Evolutionary conservation across 352 stramenopile genomes (phyloP).

Genomic region (Elongisporangium undulatum): DNA sequence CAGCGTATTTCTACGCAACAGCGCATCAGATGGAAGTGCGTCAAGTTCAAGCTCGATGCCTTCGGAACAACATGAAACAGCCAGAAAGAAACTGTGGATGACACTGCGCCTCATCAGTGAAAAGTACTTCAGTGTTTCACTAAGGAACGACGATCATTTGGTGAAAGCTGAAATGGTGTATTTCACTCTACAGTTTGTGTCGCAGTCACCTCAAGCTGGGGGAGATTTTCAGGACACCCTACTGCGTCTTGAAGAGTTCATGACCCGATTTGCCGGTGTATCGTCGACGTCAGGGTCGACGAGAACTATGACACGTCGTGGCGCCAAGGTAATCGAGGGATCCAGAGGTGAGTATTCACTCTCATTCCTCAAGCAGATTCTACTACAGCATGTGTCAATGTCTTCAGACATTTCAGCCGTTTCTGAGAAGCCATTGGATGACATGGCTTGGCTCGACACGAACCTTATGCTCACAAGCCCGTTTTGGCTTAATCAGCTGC

Average conservation of each 20-base stretch:
- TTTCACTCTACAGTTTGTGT: slow-evolving; percentile 29
- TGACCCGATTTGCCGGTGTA: slow-evolving; percentile 5
- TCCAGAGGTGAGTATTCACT: background rate
- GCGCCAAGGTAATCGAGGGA: background rate
- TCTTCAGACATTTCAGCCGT: slow-evolving; percentile 9
- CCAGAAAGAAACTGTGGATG: slow-evolving; percentile 24
- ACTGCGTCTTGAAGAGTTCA: slow-evolving; percentile 11
- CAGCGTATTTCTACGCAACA: slow-evolving; percentile 38
- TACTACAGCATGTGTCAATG: slow-evolving; percentile 14
- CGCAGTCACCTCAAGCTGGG: slow-evolving; percentile 10
- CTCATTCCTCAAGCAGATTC: slow-evolving; percentile 6
- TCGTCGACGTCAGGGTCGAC: background rate
- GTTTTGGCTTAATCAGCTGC: slow-evolving; percentile 22
- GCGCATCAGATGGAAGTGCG: background rate
- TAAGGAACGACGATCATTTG: slow-evolving; percentile 20
- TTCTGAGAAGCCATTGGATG: background rate
- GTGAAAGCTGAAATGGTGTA: slow-evolving; percentile 34
- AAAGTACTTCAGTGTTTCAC: slow-evolving; percentile 65
- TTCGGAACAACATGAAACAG: slow-evolving; percentile 5
- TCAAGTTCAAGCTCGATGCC: background rate
- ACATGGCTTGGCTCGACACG: slow-evolving; percentile 8
- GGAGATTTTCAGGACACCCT: slow-evolving; percentile 19
- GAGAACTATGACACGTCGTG: background rate
- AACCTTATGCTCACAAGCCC: slow-evolving; percentile 27
- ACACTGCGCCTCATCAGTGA: slow-evolving; percentile 36